Evolutionary conservation across 208 protist genomes (phyloP), one percentile per base, ranked within the genome.

Genomic region (Crithidia bombi): DNA sequence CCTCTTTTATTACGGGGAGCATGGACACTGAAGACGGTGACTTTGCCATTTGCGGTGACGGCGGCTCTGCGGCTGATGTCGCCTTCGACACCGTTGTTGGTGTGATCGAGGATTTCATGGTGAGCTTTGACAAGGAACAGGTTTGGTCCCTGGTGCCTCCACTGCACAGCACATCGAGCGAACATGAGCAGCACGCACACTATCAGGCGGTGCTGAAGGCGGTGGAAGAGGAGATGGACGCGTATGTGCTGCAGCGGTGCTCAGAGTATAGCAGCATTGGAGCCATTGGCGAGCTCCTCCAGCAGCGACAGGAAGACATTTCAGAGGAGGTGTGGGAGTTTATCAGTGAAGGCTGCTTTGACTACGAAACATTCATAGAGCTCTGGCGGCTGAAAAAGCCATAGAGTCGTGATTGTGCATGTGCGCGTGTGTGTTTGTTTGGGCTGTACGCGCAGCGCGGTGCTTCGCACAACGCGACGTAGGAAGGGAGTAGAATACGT

Each of bases 41-140:
- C 10, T 93, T 94, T 56, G 44, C 85, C 35, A 83, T 94, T 47
- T 81, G 72, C 38, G 91, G 88, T 2, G 68, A 78, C 38, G 65
- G 73, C 54, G 83, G 85, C 52, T 88, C 62, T 5, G 35, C 81
- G 0, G 88, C 93, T 44, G 91, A 96, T 51, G 76, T 55, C 4
- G 64, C 74, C 28, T 90, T 94, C 66, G 91, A 96, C 61, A 58
- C 78, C 0, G 35, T 96, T 21, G 86, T 96, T 0, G 91, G 91
- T 21, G 67, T 79, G 12, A 91, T 96, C 61, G 91, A 96, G 56
- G 85, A 92, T 47, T 96, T 96, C 46, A 96, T 96, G 88, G 80
- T 92, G 23, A 69, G 63, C 25, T 93, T 93, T 65, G 85, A 96
- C 51, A 56, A 56, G 35, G 73, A 85, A 5, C 49, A 46, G 0